phyloP scores from a whole-genome alignment of 352 stramenopile genomes.

The Halophytophthora polymorphica region DNA sequence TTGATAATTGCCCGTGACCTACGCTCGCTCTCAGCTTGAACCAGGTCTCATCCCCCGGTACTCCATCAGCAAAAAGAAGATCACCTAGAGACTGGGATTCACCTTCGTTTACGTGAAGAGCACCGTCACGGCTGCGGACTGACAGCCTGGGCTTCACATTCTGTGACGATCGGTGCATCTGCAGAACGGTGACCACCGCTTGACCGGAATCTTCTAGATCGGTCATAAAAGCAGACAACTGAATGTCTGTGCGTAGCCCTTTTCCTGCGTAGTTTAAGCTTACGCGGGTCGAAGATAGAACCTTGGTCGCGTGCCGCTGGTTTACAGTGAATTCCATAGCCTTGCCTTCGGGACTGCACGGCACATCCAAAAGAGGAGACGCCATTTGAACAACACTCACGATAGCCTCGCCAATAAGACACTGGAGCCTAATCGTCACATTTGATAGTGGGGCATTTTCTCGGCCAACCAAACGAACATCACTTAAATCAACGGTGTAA shows the following conservation, averaged over 20 bases:
- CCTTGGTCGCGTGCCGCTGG: not conserved
- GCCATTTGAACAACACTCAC: not conserved
- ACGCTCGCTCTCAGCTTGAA: conserved; percentile 18
- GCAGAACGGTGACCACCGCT: conserved; percentile 1
- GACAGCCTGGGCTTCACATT: not conserved
- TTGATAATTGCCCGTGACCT: conserved; percentile 13
- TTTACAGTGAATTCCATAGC: not conserved
- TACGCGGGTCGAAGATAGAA: conserved; percentile 1
- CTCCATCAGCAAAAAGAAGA: conserved; percentile 11
- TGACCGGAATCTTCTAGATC: not conserved
- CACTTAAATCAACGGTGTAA: conserved; percentile 2
- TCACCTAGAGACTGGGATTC: conserved; percentile 8
- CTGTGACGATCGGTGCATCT: conserved; percentile 1
- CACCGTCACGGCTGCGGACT: not conserved
- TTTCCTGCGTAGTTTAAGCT: not conserved
- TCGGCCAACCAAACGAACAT: not conserved
- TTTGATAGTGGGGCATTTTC: not conserved
- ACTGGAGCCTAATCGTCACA: not conserved
- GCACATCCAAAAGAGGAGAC: not conserved
- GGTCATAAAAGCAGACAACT: not conserved
- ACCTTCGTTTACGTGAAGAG: conserved; percentile 5
- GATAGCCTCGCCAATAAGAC: not conserved
- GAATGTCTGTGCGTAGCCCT: not conserved
- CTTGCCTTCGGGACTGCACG: not conserved
- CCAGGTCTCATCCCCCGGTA: conserved; percentile 9